Conservation (phyloP, 495 filamentous ascomycete species). For the Podospora fimiseda region DNA sequence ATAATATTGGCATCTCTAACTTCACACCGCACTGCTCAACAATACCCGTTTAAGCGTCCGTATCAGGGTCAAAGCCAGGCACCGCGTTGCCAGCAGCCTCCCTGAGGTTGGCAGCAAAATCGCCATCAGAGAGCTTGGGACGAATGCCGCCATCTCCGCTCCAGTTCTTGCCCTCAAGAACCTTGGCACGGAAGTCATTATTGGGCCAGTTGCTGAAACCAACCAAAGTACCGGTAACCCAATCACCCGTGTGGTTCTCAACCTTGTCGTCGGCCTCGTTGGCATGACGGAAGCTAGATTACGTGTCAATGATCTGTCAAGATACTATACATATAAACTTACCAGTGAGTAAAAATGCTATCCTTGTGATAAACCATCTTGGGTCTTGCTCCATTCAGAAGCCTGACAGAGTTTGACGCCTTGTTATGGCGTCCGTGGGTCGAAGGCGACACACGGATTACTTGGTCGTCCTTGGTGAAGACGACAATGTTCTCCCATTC, state of each 20-base stretch:
- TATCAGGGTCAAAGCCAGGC: background rate
- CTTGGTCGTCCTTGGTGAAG: slow-evolving; percentile 22
- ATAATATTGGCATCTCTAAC: no score
- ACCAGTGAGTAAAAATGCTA: slow-evolving; percentile 4
- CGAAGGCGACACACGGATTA: slow-evolving; percentile 24
- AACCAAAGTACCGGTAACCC: slow-evolving; percentile 26
- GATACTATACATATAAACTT: background rate
- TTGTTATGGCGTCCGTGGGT: slow-evolving; percentile 23
- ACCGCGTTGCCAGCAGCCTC: background rate
- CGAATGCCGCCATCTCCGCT: slow-evolving; percentile 13
- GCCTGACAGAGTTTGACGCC: slow-evolving; percentile 3
- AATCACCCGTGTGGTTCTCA: slow-evolving; percentile 27
- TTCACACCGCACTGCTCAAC: no score
- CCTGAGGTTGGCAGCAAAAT: background rate
- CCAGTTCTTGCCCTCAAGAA: slow-evolving; percentile 21
- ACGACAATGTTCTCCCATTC: slow-evolving; percentile 35
- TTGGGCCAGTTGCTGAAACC: slow-evolving; percentile 26
- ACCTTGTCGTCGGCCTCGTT: slow-evolving; percentile 26
- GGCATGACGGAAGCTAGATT: slow-evolving; percentile 24
- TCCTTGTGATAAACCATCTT: slow-evolving; percentile 30
- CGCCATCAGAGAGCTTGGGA: background rate
- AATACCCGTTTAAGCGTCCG: no score
- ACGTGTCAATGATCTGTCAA: background rate
- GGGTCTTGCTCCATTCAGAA: slow-evolving; percentile 9
- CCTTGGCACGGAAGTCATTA: slow-evolving; percentile 21